phyloP scores from a whole-genome alignment of 1,284 basidiomycete species.

The Marasmius sp. region DNA sequence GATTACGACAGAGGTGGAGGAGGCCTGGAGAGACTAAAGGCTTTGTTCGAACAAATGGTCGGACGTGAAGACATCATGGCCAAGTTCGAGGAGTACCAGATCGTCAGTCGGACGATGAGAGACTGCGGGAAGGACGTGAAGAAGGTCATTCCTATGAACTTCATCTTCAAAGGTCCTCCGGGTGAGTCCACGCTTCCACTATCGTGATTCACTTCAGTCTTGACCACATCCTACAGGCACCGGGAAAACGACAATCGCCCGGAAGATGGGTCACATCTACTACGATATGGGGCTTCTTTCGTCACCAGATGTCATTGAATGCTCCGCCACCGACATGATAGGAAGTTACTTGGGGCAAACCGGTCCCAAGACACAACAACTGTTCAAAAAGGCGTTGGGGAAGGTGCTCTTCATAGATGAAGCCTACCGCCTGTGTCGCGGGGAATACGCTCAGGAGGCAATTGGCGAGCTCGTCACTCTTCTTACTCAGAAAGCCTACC shows the following conservation, averaged over 20 bases:
- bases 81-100: conserved; percentile 51
- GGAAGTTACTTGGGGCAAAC: conserved; percentile 69
- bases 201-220: not conserved
- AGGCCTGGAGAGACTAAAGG: conserved; percentile 49
- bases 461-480: conserved; percentile 65
- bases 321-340: conserved; percentile 66
- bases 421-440: conserved; percentile 58
- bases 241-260: conserved; percentile 49
- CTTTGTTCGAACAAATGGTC: conserved; percentile 61
- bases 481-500: conserved; percentile 56
- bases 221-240: conserved; percentile 33
- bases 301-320: conserved; percentile 54
- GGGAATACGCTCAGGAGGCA: conserved; percentile 64
- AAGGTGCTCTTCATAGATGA: conserved; percentile 68
- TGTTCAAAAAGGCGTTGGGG: conserved; percentile 61
- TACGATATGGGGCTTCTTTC: conserved; percentile 66
- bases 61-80: conserved; percentile 54
- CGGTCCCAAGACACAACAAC: conserved; percentile 58
- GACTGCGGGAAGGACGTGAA: conserved; percentile 41
- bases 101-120: conserved; percentile 46
- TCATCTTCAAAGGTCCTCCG: conserved; percentile 72
- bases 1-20: conserved; percentile 49
- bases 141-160: conserved; percentile 59
- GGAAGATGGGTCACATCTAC: conserved; percentile 59
- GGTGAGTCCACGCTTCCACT: conserved; percentile 32